Base-by-base conservation (phyloP, 805 yeast genomes). In the Candida pini region DNA sequence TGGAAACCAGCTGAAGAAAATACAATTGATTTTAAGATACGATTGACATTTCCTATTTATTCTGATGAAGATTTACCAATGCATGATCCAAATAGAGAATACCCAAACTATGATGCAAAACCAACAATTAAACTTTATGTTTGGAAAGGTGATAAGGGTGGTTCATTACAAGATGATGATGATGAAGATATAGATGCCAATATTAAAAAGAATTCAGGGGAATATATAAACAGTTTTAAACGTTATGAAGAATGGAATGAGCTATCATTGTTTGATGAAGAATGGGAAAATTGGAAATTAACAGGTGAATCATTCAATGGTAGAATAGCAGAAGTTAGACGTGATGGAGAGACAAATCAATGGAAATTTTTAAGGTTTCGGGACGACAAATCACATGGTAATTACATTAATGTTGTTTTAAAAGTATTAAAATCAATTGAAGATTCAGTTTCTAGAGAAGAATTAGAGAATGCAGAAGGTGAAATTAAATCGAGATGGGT, bases 1-100 rank as follows among this genome's bases (percentile, higher is more conserved):
- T 92, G 99, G 99, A 92, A 92, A 53, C 97, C 98, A 2, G 86
- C 95, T 9, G 85, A 85, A 43, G 98, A 90, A 58, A 94, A 92
- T 49, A 82, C 97, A 0, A 76, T 94, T 28, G 99, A 92, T 60
- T 92, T 86, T 60, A 79, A 79, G 53, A 58, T 92, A 40, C 68
- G 69, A 22, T 58, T 87, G 39, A 69, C 70, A 23, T 84, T 85
- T 48, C 75, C 78, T 13, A 47, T 59, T 7, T 77, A 47, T 47
- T 70, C 70, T 30, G 90, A 83, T 53, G 73, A 73, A 5, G 84
- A 78, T 36, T 62, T 81, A 49, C 78, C 76, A 28, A 74, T 76
- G 27, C 74, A 76, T 41, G 81, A 79, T 54, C 79, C 83, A 1
- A 78, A 74, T 40, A 72, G 83, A 38, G 76, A 82, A 38, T 88